phyloP scores from a whole-genome alignment of 495 filamentous ascomycete genomes.

The Aspergillus haitiensis region DNA sequence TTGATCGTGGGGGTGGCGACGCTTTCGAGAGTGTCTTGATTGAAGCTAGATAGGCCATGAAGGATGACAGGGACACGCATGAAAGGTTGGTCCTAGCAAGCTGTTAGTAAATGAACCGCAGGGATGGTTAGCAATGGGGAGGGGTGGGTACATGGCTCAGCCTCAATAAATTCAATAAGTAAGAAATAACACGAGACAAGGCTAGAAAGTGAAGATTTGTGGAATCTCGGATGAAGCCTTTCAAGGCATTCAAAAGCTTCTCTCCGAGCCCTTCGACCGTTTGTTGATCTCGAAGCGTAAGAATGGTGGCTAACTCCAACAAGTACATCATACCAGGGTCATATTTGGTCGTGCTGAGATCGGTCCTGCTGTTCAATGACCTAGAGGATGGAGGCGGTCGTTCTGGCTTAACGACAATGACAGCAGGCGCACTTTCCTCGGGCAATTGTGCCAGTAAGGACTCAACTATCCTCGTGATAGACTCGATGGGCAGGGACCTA shows the following conservation, averaged over 20 bases:
- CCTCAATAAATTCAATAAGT: conserved; percentile 78
- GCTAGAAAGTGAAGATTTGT: conserved; percentile 74
- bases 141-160: conserved; percentile 70
- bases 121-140: background rate
- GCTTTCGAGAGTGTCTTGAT: conserved; percentile 71
- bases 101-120: conserved; percentile 29
- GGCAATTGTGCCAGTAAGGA: conserved; percentile 81
- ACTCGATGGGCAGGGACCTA: conserved; percentile 68
- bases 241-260: conserved; percentile 73
- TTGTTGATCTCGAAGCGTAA: conserved; percentile 73
- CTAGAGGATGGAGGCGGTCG: conserved; percentile 53
- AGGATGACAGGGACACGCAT: conserved; percentile 89
- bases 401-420: conserved; percentile 87
- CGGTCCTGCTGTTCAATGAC: conserved; percentile 47
- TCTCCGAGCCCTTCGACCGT: conserved; percentile 74
- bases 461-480: conserved; percentile 66
- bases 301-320: conserved; percentile 81
- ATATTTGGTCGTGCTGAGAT: conserved; percentile 63
- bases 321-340: conserved; percentile 85
- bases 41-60: conserved; percentile 85
- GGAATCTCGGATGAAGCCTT: conserved; percentile 77
- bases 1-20: conserved; percentile 72
- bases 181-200: conserved; percentile 80
- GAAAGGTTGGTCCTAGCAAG: conserved; percentile 76
- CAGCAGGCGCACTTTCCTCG: conserved; percentile 74